Evolutionary conservation across 352 stramenopile genomes (phyloP).

Genomic region (Phytopythium mirpurense): DNA sequence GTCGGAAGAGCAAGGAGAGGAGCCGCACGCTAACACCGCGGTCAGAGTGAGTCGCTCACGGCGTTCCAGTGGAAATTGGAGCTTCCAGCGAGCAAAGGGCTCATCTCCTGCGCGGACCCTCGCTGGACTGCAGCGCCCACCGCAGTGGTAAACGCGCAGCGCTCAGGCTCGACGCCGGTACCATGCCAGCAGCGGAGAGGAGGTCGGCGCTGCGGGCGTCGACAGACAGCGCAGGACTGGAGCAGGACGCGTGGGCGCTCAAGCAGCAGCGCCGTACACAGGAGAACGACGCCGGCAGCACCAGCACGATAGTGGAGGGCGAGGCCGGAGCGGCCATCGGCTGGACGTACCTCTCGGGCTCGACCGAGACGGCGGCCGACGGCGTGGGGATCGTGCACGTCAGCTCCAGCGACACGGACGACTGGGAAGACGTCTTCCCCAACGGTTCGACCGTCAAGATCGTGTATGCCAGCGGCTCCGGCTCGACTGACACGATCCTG

Average conservation of each 20-base stretch:
- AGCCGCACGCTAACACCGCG: too few species aligned
- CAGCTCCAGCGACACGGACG: slow-evolving; percentile 19
- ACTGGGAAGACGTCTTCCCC: slow-evolving; percentile 30
- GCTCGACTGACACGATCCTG: slow-evolving; percentile 26
- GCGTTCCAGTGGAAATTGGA: too few species aligned
- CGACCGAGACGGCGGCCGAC: slow-evolving; percentile 18
- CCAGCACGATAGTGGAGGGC: neutral
- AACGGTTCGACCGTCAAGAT: slow-evolving; percentile 41
- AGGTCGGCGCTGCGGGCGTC: neutral
- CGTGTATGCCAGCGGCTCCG: slow-evolving; percentile 25
- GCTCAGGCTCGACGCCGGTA: neutral
- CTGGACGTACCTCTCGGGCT: slow-evolving; percentile 27
- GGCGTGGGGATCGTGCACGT: slow-evolving; percentile 25
- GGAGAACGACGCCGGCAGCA: neutral
- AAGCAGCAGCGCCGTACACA: slow-evolving; percentile 3
- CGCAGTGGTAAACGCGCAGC: neutral
- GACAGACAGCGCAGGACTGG: neutral
- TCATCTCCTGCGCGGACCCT: neutral
- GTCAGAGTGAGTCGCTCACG: too few species aligned
- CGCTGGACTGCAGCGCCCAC: too few species aligned
- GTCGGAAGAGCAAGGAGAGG: too few species aligned
- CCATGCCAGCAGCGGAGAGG: neutral
- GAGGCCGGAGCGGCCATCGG: slow-evolving; percentile 9
- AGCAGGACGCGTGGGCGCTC: neutral
- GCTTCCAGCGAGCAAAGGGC: neutral